Conservation (phyloP, 805 yeast species). For the Citeromyces nyonsensis region DNA sequence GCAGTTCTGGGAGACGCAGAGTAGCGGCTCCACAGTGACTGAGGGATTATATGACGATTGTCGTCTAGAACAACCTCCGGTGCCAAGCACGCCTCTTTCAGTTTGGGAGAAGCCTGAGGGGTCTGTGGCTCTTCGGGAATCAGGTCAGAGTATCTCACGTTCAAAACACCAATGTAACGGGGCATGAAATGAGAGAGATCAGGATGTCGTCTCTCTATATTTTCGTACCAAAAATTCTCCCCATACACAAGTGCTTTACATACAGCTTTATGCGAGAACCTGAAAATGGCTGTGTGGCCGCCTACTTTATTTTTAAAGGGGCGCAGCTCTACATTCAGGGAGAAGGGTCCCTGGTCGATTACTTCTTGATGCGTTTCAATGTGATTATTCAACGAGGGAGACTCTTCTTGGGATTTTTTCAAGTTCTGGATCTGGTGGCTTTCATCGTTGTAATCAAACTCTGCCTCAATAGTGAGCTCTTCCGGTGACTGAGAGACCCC, state of each 20-base stretch:
- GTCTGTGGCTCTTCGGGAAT: constrained; percentile 10
- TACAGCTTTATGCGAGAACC: constrained; percentile 82
- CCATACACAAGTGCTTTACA: constrained; percentile 86
- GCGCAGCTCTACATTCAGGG: constrained; percentile 74
- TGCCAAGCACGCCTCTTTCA: constrained; percentile 10
- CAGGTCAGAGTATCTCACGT: constrained; percentile 57
- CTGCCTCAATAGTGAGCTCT: constrained; percentile 33
- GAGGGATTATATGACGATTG: constrained; percentile 83
- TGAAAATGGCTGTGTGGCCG: constrained; percentile 94
- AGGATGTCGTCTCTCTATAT: constrained; percentile 63
- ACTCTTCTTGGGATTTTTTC: background rate
- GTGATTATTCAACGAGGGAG: constrained; percentile 5
- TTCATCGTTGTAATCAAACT: constrained; percentile 20
- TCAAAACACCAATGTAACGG: constrained; percentile 81
- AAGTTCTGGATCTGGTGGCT: background rate
- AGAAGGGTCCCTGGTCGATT: constrained; percentile 18
- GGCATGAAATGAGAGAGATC: constrained; percentile 83
- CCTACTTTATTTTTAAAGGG: constrained; percentile 94
- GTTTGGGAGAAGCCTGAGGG: constrained; percentile 1
- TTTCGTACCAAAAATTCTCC: constrained; percentile 87
- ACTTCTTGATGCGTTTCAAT: constrained; percentile 11
- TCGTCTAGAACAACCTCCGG: constrained; percentile 89
- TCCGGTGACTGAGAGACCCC: constrained; percentile 10
- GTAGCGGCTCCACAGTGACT: constrained; percentile 53
- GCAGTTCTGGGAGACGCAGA: constrained; percentile 14